Conservation (phyloP, 148 eudicot species). For the Rheum nobile region DNA sequence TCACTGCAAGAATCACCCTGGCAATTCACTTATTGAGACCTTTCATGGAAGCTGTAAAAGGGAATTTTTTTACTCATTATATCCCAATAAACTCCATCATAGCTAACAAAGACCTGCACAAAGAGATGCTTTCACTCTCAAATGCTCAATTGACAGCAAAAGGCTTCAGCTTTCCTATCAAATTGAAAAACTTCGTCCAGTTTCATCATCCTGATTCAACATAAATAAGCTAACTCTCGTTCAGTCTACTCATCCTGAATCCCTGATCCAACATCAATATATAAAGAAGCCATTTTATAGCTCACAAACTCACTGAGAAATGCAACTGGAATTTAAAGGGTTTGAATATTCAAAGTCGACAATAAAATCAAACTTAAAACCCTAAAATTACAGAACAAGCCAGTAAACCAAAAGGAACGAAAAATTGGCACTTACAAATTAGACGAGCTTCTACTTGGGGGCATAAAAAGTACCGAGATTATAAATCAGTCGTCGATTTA, state of each 20-base stretch:
- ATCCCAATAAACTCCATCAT: background rate
- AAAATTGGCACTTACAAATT: too few species aligned
- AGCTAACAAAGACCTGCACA: background rate
- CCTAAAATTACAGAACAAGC: too few species aligned
- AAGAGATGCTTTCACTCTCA: background rate
- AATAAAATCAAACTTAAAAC: too few species aligned
- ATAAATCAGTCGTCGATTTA: background rate
- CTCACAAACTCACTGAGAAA: too few species aligned
- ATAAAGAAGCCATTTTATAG: too few species aligned
- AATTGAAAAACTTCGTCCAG: too few species aligned
- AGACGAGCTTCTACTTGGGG: background rate
- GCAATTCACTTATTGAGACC: background rate
- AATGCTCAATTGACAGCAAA: background rate
- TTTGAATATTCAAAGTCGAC: too few species aligned
- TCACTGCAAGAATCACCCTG: background rate
- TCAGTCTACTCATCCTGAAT: background rate
- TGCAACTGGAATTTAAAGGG: too few species aligned
- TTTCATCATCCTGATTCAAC: background rate
- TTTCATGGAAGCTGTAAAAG: background rate
- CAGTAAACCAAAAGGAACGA: too few species aligned
- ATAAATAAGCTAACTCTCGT: background rate
- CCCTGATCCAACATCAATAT: too few species aligned
- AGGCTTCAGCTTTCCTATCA: background rate
- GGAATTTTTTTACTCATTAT: too few species aligned
- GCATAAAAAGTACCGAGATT: background rate